phyloP scores from a whole-genome alignment of 176 grass and related monocot species.

The Lolium rigidum region DNA sequence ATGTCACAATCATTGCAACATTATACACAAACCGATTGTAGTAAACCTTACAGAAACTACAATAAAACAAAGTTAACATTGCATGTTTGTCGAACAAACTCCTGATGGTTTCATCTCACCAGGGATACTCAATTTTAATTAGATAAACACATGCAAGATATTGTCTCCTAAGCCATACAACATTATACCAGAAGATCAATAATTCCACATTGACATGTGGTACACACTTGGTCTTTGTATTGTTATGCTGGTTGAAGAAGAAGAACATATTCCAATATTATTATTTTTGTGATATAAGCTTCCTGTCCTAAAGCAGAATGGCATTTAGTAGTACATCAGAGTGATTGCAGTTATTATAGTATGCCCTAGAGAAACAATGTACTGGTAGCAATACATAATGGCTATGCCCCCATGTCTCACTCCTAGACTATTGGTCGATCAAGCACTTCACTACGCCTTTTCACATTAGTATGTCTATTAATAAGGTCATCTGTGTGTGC shows the following conservation, averaged over 20 bases:
- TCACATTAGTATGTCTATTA: slow-evolving; percentile 60
- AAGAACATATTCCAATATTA: slow-evolving; percentile 13
- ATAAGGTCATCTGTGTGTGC: slow-evolving; percentile 48
- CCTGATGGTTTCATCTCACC: slow-evolving; percentile 26
- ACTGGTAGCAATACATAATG: slow-evolving; percentile 49
- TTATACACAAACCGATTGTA: slow-evolving; percentile 21
- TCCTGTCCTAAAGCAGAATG: slow-evolving; percentile 43
- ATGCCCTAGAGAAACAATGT: slow-evolving; percentile 54
- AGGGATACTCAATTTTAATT: slow-evolving; percentile 14
- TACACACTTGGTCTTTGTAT: slow-evolving; percentile 34
- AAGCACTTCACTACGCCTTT: slow-evolving; percentile 53
- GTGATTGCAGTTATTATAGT: slow-evolving; percentile 60
- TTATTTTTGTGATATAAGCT: slow-evolving; percentile 33
- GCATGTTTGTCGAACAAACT: slow-evolving; percentile 31
- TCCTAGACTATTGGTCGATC: slow-evolving; percentile 54
- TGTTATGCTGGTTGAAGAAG: slow-evolving; percentile 44
- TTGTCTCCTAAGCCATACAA: slow-evolving; percentile 27
- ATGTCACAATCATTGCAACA: slow-evolving; percentile 37
- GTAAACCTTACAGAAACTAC: background rate
- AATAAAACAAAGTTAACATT: slow-evolving; percentile 15
- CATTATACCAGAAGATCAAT: slow-evolving; percentile 32
- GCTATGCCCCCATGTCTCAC: slow-evolving; percentile 41
- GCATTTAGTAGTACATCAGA: slow-evolving; percentile 22
- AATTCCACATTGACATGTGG: slow-evolving; percentile 49
- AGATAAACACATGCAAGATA: slow-evolving; percentile 18